phyloP scores from a whole-genome alignment of 2,329 filamentous ascomycete species.

The Tolypocladium nubicola region DNA sequence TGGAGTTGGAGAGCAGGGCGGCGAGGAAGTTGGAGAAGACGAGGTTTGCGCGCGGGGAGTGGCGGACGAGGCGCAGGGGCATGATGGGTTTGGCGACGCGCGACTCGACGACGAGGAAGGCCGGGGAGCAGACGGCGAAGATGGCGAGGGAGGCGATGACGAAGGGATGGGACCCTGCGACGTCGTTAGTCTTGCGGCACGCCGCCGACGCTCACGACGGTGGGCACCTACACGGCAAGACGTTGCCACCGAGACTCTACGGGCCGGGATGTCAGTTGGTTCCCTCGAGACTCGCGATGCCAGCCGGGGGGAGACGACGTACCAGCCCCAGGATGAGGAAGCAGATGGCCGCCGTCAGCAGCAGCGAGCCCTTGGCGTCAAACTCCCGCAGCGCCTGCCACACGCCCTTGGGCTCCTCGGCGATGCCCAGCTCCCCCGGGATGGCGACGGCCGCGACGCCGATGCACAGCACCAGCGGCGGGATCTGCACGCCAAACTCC shows the following conservation, averaged over 20 bases:
- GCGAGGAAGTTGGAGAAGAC: slow-evolving; percentile 45
- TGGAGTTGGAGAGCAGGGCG: slow-evolving; percentile 41
- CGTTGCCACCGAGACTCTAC: slow-evolving; percentile 52
- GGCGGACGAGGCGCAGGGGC: slow-evolving; percentile 42
- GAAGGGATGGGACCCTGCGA: slow-evolving; percentile 44
- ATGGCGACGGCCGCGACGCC: slow-evolving; percentile 34
- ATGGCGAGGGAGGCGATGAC: slow-evolving; percentile 40
- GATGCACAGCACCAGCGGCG: slow-evolving; percentile 36
- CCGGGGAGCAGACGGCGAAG: slow-evolving; percentile 35
- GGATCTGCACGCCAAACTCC: slow-evolving; percentile 56
- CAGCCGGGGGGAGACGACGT: slow-evolving; percentile 12
- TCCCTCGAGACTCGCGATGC: not conserved
- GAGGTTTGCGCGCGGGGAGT: slow-evolving; percentile 43
- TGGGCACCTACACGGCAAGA: slow-evolving; percentile 39
- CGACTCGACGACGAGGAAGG: slow-evolving; percentile 43
- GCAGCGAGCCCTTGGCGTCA: slow-evolving; percentile 43
- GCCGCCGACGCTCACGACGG: too few relatives aligned
- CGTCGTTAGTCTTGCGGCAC: not conserved
- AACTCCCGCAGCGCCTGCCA: slow-evolving; percentile 43
- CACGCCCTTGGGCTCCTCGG: slow-evolving; percentile 30
- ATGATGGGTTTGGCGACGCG: slow-evolving; percentile 45
- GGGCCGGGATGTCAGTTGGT: not conserved
- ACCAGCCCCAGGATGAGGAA: slow-evolving; percentile 50
- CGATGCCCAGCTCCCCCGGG: slow-evolving; percentile 41
- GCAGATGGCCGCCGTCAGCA: slow-evolving; percentile 41